Conservation (phyloP, 1,284 basidiomycete species). For the Rhizoctonia solani region DNA sequence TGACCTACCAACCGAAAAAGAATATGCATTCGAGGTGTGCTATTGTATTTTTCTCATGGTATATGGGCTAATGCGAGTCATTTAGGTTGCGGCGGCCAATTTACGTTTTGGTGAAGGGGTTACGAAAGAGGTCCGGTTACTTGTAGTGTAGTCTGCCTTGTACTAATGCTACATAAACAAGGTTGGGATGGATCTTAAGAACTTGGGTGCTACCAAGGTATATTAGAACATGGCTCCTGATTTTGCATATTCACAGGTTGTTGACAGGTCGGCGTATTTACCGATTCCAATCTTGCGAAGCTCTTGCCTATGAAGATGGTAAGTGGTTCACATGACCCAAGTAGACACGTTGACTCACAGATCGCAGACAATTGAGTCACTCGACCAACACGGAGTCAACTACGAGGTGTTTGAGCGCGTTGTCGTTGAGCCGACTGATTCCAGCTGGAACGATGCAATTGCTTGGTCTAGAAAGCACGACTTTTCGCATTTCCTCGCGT, state of each 20-base stretch:
- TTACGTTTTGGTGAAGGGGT: constrained; percentile 88
- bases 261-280: constrained; percentile 86
- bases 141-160: background rate
- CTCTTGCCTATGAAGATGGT: constrained; percentile 83
- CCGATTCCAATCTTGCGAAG: constrained; percentile 83
- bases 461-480: constrained; percentile 83
- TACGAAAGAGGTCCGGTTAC: constrained; percentile 71
- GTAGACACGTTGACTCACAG: constrained; percentile 20
- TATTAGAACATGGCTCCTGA: constrained; percentile 41
- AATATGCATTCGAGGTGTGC: constrained; percentile 94
- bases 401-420: constrained; percentile 87
- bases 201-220: constrained; percentile 83
- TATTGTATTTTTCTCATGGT: background rate
- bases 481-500: constrained; percentile 94
- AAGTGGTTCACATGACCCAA: constrained; percentile 42
- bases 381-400: constrained; percentile 74
- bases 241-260: constrained; percentile 42
- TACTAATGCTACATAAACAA: background rate
- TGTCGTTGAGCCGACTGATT: constrained; percentile 90
- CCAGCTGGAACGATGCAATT: constrained; percentile 86
- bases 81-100: constrained; percentile 86
- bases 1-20: constrained; percentile 69
- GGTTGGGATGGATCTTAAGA: constrained; percentile 86
- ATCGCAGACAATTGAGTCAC: constrained; percentile 70
- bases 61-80: constrained; percentile 17